Evolutionary conservation across 345 rosid species (phyloP), one percentile per base, ranked within the genome.

Genomic region (Lepidium aucheri): DNA sequence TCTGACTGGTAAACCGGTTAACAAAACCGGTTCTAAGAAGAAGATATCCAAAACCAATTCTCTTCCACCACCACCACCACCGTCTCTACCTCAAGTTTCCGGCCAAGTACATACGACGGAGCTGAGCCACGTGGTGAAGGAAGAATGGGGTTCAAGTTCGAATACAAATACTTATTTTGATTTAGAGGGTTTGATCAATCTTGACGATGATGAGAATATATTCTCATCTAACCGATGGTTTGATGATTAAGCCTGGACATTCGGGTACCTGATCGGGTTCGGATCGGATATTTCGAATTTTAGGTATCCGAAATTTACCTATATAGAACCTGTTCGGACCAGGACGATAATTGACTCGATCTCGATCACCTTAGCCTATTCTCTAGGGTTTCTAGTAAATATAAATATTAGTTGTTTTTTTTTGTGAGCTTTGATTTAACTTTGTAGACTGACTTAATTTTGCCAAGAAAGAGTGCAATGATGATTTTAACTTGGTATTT

Each of bases 1-100:
- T 38, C 95, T 94, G 15, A 94, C 99, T 0, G 97, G 97, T 1
- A 91, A 91, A 65, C 95, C 93, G 12, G 24, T 41, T 44, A 63
- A 14, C 70, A 54, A 77, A 61, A 53, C 58, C 59, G 26, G 64
- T 53, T 39, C 63, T 15, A 60, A 44, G 34, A 62, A 57, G 63
- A 68, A 39, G 54, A 55, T 0, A 47, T 44, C 33, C 33, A 53
- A 42, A 45, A 11, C 59, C 15, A 60, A 15, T 8, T 10, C 20
- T 38, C 59, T 18, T 38, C 53, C 51, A 3, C 7, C 46, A 9
- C 63, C 46, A 9, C 63, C 46, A 9, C 63, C 58, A 30, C 44
- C 68, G 15, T n/a, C 22, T 15, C 15, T 38, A 33, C 50, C 47
- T 42, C 72, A 60, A 53, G 63, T 51, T 51, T 10, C 51, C 14